Evolutionary conservation across 1,284 basidiomycete genomes (phyloP).

Genomic region (Heterobasidion occidentale): DNA sequence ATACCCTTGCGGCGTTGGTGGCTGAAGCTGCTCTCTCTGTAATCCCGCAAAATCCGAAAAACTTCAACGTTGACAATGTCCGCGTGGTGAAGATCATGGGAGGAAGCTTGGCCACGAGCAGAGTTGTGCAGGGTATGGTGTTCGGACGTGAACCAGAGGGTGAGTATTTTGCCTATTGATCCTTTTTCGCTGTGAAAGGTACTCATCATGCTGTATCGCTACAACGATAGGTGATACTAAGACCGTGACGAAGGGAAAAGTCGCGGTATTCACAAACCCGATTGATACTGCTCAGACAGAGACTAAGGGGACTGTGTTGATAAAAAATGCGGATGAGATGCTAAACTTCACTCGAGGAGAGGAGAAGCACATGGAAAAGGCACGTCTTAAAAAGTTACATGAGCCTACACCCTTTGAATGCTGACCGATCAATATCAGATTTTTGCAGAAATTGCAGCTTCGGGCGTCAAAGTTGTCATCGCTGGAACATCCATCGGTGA

Average conservation of each 20-base stretch:
- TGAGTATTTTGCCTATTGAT: conserved; percentile 16
- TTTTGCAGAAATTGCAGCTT: conserved; percentile 95
- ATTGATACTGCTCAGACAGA: conserved; percentile 95
- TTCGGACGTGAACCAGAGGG: conserved; percentile 95
- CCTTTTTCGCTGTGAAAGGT: neutral
- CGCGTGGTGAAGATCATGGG: conserved; percentile 99
- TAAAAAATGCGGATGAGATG: conserved; percentile 96
- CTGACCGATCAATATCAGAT: conserved; percentile 42
- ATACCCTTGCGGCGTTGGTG: conserved; percentile 76
- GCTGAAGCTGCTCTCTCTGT: conserved; percentile 89
- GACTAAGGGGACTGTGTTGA: conserved; percentile 96
- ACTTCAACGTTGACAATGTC: conserved; percentile 98
- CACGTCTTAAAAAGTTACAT: conserved; percentile 17
- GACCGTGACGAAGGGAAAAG: conserved; percentile 78
- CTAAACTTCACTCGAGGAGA: conserved; percentile 94
- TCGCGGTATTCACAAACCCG: conserved; percentile 90
- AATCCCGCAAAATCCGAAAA: conserved; percentile 83
- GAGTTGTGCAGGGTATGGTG: conserved; percentile 96
- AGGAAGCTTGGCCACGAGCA: conserved; percentile 76
- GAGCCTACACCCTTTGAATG: neutral
- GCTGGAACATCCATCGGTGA: conserved; percentile 93
- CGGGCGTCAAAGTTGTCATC: conserved; percentile 91
- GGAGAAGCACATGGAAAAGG: conserved; percentile 93
- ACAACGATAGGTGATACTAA: conserved; percentile 60
- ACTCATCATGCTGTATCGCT: neutral